Evolutionary conservation across 164 flowering plant genomes (phyloP), one percentile per base, ranked within the genome.

Genomic region (Macadamia tetraphylla): DNA sequence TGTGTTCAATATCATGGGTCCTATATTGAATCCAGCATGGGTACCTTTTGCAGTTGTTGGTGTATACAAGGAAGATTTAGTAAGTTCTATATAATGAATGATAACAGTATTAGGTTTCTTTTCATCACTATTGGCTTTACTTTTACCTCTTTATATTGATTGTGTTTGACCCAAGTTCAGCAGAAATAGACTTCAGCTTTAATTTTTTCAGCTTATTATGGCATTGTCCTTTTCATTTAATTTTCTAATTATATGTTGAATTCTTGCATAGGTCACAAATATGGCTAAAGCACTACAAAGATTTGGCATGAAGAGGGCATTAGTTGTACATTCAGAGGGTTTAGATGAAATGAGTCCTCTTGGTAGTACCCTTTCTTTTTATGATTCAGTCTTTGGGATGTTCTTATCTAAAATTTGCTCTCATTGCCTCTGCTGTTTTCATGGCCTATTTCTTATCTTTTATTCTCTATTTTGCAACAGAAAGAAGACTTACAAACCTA

Each of bases 11-110:
- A 81, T 94, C 57, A 69, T 94, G 80, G 99, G 98, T 12, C 98
- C 98, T 62, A 79, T 92, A 94, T 65, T 94, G 71, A 92, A 92
- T 79, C 98, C 99, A 57, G 98, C 97, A 64, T 73, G 85, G 51
- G 91, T 86, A n/a, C 86, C 92, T 61, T 94, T 74, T 77, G 97
- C 96, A 60, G 98, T 94, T 70, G 96, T 89, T 69, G 99, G 99
- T 53, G 99, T 92, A 15, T 90, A 82, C 77, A 70, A 65, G 13
- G 90, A 89, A 64, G 84, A 90, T 49, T 70, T 94, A 35, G 98
- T 88, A 77, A 80, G 92, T 75, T 42, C 40, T 30, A 30, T 29
- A 6, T 30, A 51, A 59, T 53, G 57, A 17, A 53, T 14, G 13
- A 2, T 53, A 53, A 1, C 18, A 17, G 17, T 53, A 53, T 17